Percentiles rank a stretch among this genome's conserved stretches.
Conservation (phyloP, 805 yeast genomes). For the fission yeast (Schizosaccharomyces pombe) region DNA sequence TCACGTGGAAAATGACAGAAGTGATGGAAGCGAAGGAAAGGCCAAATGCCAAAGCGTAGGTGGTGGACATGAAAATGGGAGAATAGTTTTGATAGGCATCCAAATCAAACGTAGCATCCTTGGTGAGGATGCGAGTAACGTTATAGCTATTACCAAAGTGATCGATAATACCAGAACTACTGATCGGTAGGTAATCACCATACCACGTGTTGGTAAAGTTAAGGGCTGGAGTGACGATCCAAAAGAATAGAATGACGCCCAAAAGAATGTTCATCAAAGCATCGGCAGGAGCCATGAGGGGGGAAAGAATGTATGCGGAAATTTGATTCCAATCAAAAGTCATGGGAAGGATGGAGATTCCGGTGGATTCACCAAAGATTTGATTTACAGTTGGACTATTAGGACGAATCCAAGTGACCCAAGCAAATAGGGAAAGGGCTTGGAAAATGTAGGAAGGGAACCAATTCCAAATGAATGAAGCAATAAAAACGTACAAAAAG, state of each 20-base stretch:
- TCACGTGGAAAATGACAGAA: constrained; percentile 35
- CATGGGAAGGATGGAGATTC: constrained; percentile 24
- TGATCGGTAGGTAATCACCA: constrained; percentile 21
- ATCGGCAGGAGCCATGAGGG: constrained; percentile 18
- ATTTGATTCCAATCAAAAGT: constrained; percentile 23
- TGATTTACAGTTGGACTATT: constrained; percentile 29
- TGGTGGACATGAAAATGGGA: constrained; percentile 43
- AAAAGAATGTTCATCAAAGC: constrained; percentile 15
- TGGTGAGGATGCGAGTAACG: constrained; percentile 24
- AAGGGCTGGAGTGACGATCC: constrained; percentile 17
- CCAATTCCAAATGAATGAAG: constrained; percentile 37
- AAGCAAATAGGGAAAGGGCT: constrained; percentile 37
- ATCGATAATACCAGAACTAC: constrained; percentile 29
- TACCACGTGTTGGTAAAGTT: constrained; percentile 22
- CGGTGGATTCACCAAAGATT: constrained; percentile 32
- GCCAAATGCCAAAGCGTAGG: constrained; percentile 35
- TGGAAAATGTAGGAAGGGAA: constrained; percentile 41
- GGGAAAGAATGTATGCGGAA: constrained; percentile 18
- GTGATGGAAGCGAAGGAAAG: constrained; percentile 38
- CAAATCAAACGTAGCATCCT: constrained; percentile 19
- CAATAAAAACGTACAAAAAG: constrained; percentile 22
- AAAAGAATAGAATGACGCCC: constrained; percentile 16
- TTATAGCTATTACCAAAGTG: constrained; percentile 27
- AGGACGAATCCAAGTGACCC: constrained; percentile 20
- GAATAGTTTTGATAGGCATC: constrained; percentile 30